A percentile compares a stretch with the other conserved stretches of the same genome.
phyloP scores from a whole-genome alignment of 1,284 basidiomycete species.

The Cerrena zonata region DNA sequence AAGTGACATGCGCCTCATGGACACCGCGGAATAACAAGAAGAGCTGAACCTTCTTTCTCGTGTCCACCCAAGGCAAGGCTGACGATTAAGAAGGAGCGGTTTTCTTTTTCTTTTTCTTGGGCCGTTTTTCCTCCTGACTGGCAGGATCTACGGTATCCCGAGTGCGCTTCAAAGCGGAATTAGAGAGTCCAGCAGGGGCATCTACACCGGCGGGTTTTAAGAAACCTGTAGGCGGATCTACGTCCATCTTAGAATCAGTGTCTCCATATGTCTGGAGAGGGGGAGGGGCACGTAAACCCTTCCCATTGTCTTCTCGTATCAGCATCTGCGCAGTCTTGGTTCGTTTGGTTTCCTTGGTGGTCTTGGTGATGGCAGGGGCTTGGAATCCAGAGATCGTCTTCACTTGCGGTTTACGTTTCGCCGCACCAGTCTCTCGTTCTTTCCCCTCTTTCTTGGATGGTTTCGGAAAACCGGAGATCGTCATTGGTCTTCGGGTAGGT shows the following conservation, averaged over 20 bases:
- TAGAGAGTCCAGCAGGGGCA: slow-evolving; percentile 18
- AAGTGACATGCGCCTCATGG: background rate
- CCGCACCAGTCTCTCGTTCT: background rate
- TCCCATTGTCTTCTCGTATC: slow-evolving; percentile 43
- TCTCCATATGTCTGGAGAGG: slow-evolving; percentile 35
- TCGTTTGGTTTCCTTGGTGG: slow-evolving; percentile 22
- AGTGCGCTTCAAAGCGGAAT: background rate
- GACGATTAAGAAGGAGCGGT: background rate
- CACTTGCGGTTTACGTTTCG: background rate
- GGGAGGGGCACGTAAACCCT: slow-evolving; percentile 12
- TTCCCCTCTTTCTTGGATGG: background rate
- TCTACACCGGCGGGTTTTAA: slow-evolving; percentile 54
- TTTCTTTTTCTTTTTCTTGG: slow-evolving; percentile 7
- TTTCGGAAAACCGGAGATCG: slow-evolving; percentile 31
- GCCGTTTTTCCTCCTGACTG: slow-evolving; percentile 6
- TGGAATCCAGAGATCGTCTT: slow-evolving; percentile 29
- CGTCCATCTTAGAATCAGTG: slow-evolving; percentile 24
- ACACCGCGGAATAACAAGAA: background rate
- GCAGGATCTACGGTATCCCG: background rate
- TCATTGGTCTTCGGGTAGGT: slow-evolving; percentile 7
- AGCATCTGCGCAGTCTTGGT: slow-evolving; percentile 44
- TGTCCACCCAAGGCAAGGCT: background rate
- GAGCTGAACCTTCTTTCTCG: too few relatives aligned
- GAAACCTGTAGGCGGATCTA: slow-evolving; percentile 27
- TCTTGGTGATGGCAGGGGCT: slow-evolving; percentile 12